A percentile compares a stretch with the other conserved stretches of the same genome.
phyloP scores from a whole-genome alignment of 2,329 filamentous ascomycete genomes.

The Exserohilum turcica region DNA sequence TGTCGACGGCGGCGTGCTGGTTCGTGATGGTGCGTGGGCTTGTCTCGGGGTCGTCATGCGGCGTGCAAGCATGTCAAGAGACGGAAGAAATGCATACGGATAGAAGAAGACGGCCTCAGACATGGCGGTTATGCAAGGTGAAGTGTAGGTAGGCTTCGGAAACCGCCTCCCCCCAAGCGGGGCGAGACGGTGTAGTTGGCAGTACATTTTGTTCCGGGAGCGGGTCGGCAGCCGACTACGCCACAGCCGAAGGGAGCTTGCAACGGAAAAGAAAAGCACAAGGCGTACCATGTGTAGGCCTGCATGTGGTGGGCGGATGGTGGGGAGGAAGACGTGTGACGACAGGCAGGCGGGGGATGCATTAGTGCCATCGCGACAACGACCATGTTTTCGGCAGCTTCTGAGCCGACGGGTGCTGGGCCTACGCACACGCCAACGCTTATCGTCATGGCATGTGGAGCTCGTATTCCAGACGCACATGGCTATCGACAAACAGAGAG shows the following conservation, averaged over 20 bases:
- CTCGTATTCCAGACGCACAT: background rate
- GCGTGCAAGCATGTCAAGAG: background rate
- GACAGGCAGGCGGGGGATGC: background rate
- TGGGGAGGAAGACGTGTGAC: background rate
- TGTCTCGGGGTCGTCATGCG: background rate
- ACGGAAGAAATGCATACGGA: background rate
- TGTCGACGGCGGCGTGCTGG: background rate
- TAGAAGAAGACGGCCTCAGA: background rate
- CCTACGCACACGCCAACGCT: background rate
- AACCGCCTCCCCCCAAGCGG: background rate
- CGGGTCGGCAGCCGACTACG: background rate
- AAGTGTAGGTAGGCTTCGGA: slow-evolving; percentile 4
- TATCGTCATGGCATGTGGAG: background rate
- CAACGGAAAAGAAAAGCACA: background rate
- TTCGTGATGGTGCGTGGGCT: background rate
- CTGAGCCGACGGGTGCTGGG: slow-evolving; percentile 3
- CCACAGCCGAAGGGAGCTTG: background rate
- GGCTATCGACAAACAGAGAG: background rate
- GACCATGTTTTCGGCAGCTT: slow-evolving; percentile 4
- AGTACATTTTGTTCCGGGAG: background rate
- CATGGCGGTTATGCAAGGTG: background rate
- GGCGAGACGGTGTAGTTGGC: background rate
- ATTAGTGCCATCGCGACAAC: background rate
- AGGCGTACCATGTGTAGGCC: slow-evolving; percentile 9
- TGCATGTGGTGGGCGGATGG: slow-evolving; percentile 4